These are phyloP conservation scores for Trichosporon sp. DNA, from an alignment of 1,284 basidiomycete genomes.

Conservation along the genomic window DNA sequence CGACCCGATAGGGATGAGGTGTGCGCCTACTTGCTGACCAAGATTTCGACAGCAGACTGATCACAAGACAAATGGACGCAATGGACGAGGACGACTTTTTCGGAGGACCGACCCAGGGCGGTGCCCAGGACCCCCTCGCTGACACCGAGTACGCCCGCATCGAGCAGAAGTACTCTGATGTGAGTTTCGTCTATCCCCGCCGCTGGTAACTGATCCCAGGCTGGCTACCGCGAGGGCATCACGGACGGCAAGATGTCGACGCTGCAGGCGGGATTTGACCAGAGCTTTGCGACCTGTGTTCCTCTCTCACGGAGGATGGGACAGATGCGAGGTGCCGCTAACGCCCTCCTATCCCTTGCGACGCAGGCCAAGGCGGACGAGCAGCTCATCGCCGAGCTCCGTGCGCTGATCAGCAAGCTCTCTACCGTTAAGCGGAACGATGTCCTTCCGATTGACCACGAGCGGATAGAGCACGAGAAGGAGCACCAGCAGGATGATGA, in stretches of 20 bases:
- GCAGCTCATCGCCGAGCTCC: conserved; percentile 67
- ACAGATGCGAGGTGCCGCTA: conserved; percentile 56
- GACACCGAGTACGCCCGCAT: conserved; percentile 52
- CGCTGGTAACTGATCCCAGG: conserved; percentile 44
- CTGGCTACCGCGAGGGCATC: conserved; percentile 63
- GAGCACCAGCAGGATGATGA: conserved; percentile 59
- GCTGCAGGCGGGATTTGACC: conserved; percentile 61
- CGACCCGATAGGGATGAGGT: neutral
- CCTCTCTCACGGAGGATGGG: conserved; percentile 58
- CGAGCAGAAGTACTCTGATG: conserved; percentile 52
- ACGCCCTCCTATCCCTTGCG: conserved; percentile 48
- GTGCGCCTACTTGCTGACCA: neutral
- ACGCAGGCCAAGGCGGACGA: conserved; percentile 40
- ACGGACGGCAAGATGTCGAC: conserved; percentile 60
- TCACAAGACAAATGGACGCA: neutral
- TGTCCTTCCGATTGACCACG: conserved; percentile 49
- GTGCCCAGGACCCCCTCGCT: conserved; percentile 46
- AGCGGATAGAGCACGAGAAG: conserved; percentile 50
- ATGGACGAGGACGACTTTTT: conserved; percentile 42
- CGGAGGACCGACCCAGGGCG: conserved; percentile 36
- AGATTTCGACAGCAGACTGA: neutral
- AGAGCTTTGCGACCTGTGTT: conserved; percentile 58
- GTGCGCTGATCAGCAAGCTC: conserved; percentile 61
- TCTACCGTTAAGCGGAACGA: conserved; percentile 41
- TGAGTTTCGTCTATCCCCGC: conserved; percentile 34